Percentiles rank a stretch among this genome's conserved stretches.
These are phyloP conservation scores for Clavispora santaluciae DNA, from an alignment of 805 yeast species.

Conservation along the genomic window DNA sequence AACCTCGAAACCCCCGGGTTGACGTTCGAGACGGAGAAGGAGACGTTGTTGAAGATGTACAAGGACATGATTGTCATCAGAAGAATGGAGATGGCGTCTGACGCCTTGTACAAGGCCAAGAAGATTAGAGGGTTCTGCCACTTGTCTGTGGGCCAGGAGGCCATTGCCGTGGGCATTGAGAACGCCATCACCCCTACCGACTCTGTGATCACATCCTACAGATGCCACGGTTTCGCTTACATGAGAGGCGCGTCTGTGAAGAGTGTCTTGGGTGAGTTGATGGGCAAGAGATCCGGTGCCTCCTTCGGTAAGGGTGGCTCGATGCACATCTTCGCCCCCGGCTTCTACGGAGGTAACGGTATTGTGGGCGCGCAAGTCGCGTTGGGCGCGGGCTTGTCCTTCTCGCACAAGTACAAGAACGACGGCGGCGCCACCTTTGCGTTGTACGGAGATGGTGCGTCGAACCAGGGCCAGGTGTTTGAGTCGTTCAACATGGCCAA, in stretches of 20 bases:
- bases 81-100: conserved; percentile 99
- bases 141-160: conserved; percentile 97
- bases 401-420: conserved; percentile 91
- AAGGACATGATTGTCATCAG: conserved; percentile 90
- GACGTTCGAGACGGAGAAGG: conserved; percentile 74
- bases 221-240: conserved; percentile 98
- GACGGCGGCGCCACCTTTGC: conserved; percentile 77
- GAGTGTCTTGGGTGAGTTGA: conserved; percentile 87
- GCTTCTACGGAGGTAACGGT: conserved; percentile 99
- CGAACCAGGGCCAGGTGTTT: conserved; percentile 98
- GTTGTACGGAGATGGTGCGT: conserved; percentile 98
- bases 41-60: conserved; percentile 83
- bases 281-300: conserved; percentile 95
- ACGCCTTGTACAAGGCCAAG: conserved; percentile 96
- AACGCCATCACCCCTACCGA: conserved; percentile 83
- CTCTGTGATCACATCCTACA: conserved; percentile 90
- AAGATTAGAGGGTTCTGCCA: conserved; percentile 99
- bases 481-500: conserved; percentile 99
- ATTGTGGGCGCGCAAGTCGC: conserved; percentile 99
- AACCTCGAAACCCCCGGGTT: conserved; percentile 65
- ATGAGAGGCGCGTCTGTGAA: conserved; percentile 93
- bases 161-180: conserved; percentile 97
- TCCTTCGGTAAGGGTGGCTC: conserved; percentile 99
- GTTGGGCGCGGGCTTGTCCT: conserved; percentile 96
- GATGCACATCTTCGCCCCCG: conserved; percentile 96